Base-by-base conservation (phyloP, 2,329 filamentous ascomycete genomes). In the Xylaria hypoxylon region DNA sequence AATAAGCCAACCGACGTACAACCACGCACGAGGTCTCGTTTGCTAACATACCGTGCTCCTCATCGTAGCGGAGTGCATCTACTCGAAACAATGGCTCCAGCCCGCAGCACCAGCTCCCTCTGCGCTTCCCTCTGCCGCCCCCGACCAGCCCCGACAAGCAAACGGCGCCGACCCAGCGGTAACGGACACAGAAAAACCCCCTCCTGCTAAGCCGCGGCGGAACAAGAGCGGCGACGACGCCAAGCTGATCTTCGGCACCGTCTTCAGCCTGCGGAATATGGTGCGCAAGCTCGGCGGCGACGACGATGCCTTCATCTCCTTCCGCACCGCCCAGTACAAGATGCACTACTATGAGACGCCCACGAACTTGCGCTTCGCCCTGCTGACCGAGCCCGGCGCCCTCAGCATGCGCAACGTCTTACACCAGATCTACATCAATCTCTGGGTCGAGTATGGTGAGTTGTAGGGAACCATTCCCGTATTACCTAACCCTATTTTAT, bases 321-420 rank as follows among this genome's bases (percentile, higher is more conserved):
- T 92, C 82, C 92, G 93, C 73, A 99, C 96, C 59, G 92, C 87
- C 72, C 92, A 97, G 80, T 99, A 99, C 86, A 97, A 97, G 82
- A 87, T 99, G 74, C 96, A 99, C 82, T 99, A 97, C 84, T 99
- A 97, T 85, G 96, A 99, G 84, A 98, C 96, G 13, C 94, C 94
- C 0, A 96, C 94, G 59, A 96, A 93, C 79, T 90, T 97, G 80
- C 96, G 97, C 77, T 96, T 98, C 77, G 94, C 97, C 77, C 93
- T 99, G 90, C 85, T 98, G 77, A 98, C 96, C 26, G 96, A 98
- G 81, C 92, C 92, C 42, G 91, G 89, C 72, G 92, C 93, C 64
- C 87, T 92, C 72, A 97, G 94, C 80, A 95, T 99, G 89, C 89
- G 94, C 50, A 93, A 96, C 74, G 95, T 97, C 24, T 82, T 99